phyloP scores from a whole-genome alignment of 1,284 basidiomycete species.

The Trichosporon asahii region DNA sequence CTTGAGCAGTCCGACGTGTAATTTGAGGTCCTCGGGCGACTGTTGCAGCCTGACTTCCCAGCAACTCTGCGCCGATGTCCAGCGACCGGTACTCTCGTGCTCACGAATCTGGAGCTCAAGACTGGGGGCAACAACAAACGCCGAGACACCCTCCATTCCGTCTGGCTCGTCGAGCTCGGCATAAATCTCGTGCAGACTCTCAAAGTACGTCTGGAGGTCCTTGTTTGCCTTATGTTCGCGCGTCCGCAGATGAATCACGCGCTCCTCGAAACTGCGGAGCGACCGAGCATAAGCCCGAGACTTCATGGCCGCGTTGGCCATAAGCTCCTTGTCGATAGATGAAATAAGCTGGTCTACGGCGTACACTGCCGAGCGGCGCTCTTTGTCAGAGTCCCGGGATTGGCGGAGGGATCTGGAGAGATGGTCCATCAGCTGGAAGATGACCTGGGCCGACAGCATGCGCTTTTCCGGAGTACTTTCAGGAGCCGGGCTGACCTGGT shows the following conservation, averaged over 20 bases:
- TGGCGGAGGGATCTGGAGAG: slow-evolving; percentile 80
- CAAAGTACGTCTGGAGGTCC: slow-evolving; percentile 76
- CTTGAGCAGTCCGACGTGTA: slow-evolving; percentile 83
- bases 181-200: slow-evolving; percentile 92
- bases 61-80: slow-evolving; percentile 98
- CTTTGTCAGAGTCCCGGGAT: slow-evolving; percentile 52
- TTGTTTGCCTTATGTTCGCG: slow-evolving; percentile 50
- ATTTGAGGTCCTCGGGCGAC: slow-evolving; percentile 79
- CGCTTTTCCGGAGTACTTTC: slow-evolving; percentile 69
- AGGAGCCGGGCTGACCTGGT: slow-evolving; percentile 70
- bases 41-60: slow-evolving; percentile 98
- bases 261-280: slow-evolving; percentile 89
- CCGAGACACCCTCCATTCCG: slow-evolving; percentile 97
- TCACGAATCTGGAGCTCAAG: slow-evolving; percentile 96
- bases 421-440: slow-evolving; percentile 94
- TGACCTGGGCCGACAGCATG: slow-evolving; percentile 82
- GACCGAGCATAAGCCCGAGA: slow-evolving; percentile 93
- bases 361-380: slow-evolving; percentile 57
- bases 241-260: slow-evolving; percentile 59
- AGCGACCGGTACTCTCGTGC: slow-evolving; percentile 93
- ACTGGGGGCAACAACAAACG: slow-evolving; percentile 80
- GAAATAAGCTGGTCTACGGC: slow-evolving; percentile 72
- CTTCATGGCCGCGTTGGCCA: slow-evolving; percentile 89
- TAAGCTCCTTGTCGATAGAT: slow-evolving; percentile 79
- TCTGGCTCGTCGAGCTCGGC: slow-evolving; percentile 95